A percentile compares a stretch with the other conserved stretches of the same genome.
Conservation (phyloP, 495 filamentous ascomycete species). For the Sordaria brevicollis region DNA sequence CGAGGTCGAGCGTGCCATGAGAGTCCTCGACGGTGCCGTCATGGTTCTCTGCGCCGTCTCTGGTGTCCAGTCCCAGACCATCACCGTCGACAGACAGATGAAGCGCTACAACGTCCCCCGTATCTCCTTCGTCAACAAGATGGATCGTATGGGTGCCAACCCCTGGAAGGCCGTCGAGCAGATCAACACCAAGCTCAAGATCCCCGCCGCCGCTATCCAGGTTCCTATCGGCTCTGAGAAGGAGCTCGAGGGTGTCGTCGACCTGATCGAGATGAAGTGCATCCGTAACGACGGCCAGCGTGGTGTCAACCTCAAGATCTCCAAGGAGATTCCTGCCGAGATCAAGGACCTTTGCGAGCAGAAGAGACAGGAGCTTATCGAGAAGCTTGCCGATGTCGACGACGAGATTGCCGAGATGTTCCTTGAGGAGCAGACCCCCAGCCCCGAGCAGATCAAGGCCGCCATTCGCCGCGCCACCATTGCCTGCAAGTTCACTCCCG, state of each 20-base stretch:
- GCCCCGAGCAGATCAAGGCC: constrained; percentile 68
- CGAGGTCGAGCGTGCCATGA: constrained; percentile 91
- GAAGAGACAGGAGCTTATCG: constrained; percentile 75
- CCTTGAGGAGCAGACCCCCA: constrained; percentile 74
- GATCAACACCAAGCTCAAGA: constrained; percentile 89
- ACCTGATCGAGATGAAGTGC: constrained; percentile 84
- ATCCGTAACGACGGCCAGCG: constrained; percentile 81
- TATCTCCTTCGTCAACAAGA: constrained; percentile 98
- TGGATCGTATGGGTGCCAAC: constrained; percentile 98
- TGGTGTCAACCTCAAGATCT: constrained; percentile 59
- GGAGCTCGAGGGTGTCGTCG: constrained; percentile 87
- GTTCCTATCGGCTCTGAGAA: constrained; percentile 93
- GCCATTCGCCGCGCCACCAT: constrained; percentile 89
- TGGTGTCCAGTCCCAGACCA: constrained; percentile 95
- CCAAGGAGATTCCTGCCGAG: constrained; percentile 70
- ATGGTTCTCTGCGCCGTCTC: constrained; percentile 98
- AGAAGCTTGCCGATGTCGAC: constrained; percentile 94
- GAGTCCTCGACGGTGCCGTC: constrained; percentile 93
- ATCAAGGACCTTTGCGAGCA: constrained; percentile 64
- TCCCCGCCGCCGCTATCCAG: constrained; percentile 88
- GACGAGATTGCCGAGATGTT: constrained; percentile 97
- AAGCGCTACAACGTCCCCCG: constrained; percentile 92
- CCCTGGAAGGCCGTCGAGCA: constrained; percentile 96
- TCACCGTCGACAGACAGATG: constrained; percentile 98
- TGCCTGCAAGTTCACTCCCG: constrained; percentile 81